These are phyloP conservation scores for Penicillium fimorum DNA, from an alignment of 495 filamentous ascomycete genomes.

Conservation along the genomic window DNA sequence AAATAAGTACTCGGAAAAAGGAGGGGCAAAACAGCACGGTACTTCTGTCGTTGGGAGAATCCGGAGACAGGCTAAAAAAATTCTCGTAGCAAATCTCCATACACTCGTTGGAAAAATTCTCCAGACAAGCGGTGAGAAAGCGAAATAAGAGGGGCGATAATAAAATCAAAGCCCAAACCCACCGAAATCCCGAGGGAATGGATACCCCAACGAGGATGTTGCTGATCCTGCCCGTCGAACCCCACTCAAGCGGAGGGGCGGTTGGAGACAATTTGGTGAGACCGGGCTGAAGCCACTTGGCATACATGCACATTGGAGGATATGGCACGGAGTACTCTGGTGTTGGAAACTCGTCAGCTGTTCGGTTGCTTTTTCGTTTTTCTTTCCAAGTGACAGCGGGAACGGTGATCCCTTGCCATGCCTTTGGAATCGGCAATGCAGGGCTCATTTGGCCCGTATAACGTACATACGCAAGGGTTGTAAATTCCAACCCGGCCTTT, in stretches of 20 bases:
- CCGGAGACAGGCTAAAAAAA: constrained; percentile 1
- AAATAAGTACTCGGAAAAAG: neutral
- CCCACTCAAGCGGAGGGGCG: constrained; percentile 19
- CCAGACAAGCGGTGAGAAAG: constrained; percentile 29
- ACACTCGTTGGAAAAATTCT: neutral
- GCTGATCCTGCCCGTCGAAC: constrained; percentile 27
- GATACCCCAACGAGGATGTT: constrained; percentile 26
- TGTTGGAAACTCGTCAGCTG: constrained; percentile 15
- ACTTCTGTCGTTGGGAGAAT: constrained; percentile 6
- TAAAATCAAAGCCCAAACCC: constrained; percentile 16
- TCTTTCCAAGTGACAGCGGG: constrained; percentile 26
- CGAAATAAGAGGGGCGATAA: constrained; percentile 9
- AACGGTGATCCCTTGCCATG: constrained; percentile 23
- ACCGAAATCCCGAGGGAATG: constrained; percentile 26
- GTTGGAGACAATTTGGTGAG: constrained; percentile 13
- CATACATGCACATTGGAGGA: constrained; percentile 18
- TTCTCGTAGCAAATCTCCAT: constrained; percentile 16
- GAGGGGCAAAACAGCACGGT: neutral
- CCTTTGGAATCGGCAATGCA: constrained; percentile 22
- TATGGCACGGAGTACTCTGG: constrained; percentile 6
- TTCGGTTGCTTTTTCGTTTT: neutral
- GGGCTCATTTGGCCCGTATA: constrained; percentile 11
- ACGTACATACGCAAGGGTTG: constrained; percentile 14
- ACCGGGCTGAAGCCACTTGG: constrained; percentile 24
- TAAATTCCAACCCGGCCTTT: constrained; percentile 4